Conservation (phyloP, 1,284 basidiomycete genomes). For the Xerocomus nothofagi region DNA sequence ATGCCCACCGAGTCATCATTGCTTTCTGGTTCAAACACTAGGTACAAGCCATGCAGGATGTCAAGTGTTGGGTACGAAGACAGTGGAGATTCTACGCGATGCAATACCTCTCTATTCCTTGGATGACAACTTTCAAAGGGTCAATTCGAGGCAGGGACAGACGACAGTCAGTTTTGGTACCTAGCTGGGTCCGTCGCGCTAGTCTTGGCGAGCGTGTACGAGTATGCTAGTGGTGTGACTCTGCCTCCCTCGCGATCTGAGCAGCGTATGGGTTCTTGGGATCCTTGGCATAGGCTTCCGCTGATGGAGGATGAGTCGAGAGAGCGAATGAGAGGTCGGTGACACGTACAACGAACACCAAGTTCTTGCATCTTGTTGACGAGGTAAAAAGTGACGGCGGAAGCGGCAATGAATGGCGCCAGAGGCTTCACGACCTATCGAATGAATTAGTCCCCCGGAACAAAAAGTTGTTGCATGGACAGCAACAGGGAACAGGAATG, state of each 20-base stretch:
- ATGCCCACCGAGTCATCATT: neutral
- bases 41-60: neutral
- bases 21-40: neutral
- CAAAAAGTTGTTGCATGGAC: neutral
- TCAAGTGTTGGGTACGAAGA: constrained; percentile 9
- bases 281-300: constrained; percentile 66
- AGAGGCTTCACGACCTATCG: constrained; percentile 64
- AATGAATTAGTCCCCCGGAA: too few species aligned
- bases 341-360: constrained; percentile 66
- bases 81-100: constrained; percentile 20
- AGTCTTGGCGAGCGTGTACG: neutral
- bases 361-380: constrained; percentile 63
- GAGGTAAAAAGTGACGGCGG: constrained; percentile 62
- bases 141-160: neutral
- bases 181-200: neutral
- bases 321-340: neutral
- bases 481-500: neutral
- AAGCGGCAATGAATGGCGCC: constrained; percentile 74
- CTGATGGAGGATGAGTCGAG: constrained; percentile 37
- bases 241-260: constrained; percentile 55
- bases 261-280: constrained; percentile 79
- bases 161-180: neutral
- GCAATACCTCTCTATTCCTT: constrained; percentile 18
- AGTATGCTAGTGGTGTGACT: constrained; percentile 32
- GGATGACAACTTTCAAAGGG: neutral